Conservation (phyloP, 495 filamentous ascomycete genomes). For the Hyphodiscus hymeniophilus region DNA sequence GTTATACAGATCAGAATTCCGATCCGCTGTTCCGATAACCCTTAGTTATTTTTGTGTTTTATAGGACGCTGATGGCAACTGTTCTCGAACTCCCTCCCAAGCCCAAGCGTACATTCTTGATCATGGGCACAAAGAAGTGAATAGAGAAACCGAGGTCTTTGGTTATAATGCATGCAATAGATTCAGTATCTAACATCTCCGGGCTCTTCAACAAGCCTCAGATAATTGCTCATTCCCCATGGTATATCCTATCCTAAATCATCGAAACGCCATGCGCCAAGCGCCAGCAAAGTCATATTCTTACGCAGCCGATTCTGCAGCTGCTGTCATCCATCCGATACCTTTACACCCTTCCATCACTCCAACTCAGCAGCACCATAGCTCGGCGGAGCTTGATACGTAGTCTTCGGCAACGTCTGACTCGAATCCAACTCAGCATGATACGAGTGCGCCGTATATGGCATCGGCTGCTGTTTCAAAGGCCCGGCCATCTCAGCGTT, state of each 20-base stretch:
- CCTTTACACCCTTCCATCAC: background rate
- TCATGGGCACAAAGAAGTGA: too few relatives aligned
- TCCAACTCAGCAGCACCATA: background rate
- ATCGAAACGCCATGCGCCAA: background rate
- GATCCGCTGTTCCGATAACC: too few relatives aligned
- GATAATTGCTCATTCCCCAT: background rate
- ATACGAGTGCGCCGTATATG: background rate
- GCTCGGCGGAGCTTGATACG: background rate
- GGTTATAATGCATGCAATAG: too few relatives aligned
- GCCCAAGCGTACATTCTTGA: too few relatives aligned
- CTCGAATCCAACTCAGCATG: background rate
- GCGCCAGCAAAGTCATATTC: background rate
- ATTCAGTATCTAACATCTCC: background rate
- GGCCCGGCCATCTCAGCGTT: background rate
- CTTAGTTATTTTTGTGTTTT: too few relatives aligned
- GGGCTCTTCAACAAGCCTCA: background rate
- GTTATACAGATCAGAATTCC: too few relatives aligned
- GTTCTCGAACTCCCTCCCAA: too few relatives aligned
- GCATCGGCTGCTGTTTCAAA: background rate
- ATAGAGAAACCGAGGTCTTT: too few relatives aligned
- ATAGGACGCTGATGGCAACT: too few relatives aligned
- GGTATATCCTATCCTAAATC: background rate
- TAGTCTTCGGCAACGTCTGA: background rate
- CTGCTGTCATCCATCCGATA: background rate
- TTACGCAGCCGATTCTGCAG: background rate